phyloP scores from a whole-genome alignment of 306 rosid genomes.

The Albizia julibrissin region DNA sequence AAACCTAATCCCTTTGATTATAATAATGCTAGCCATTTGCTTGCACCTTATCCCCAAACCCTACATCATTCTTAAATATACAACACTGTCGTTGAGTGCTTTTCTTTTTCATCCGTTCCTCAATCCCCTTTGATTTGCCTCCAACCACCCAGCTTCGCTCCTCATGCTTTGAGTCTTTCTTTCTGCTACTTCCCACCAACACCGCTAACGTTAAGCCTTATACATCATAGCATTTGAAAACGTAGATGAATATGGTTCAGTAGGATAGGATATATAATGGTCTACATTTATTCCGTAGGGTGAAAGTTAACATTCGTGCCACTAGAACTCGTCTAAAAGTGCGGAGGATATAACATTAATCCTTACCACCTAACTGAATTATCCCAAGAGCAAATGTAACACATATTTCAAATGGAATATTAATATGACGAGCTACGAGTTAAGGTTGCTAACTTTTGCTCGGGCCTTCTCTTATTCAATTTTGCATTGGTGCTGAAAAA shows the following conservation, averaged over 20 bases:
- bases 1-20: constrained; percentile 35
- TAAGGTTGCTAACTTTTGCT: constrained; percentile 40
- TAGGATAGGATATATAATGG: background rate
- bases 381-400: background rate
- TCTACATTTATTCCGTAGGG: background rate
- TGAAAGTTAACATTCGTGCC: background rate
- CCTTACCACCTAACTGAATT: constrained; percentile 19
- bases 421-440: background rate
- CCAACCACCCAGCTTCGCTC: background rate
- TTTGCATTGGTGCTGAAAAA: constrained; percentile 54
- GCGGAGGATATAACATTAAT: background rate
- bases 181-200: constrained; percentile 1
- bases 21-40: constrained; percentile 16
- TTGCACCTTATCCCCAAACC: constrained; percentile 26
- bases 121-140: constrained; percentile 32
- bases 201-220: constrained; percentile 22
- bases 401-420: constrained; percentile 14
- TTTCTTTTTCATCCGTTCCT: constrained; percentile 16
- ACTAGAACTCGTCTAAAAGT: background rate
- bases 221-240: background rate
- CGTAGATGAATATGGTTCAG: background rate
- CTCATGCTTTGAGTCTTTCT: constrained; percentile 32
- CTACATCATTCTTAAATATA: constrained; percentile 14
- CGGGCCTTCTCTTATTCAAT: constrained; percentile 36
- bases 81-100: constrained; percentile 22